Conservation (phyloP, 768 basidiomycete genomes). For the Lactifluus subvellereus region DNA sequence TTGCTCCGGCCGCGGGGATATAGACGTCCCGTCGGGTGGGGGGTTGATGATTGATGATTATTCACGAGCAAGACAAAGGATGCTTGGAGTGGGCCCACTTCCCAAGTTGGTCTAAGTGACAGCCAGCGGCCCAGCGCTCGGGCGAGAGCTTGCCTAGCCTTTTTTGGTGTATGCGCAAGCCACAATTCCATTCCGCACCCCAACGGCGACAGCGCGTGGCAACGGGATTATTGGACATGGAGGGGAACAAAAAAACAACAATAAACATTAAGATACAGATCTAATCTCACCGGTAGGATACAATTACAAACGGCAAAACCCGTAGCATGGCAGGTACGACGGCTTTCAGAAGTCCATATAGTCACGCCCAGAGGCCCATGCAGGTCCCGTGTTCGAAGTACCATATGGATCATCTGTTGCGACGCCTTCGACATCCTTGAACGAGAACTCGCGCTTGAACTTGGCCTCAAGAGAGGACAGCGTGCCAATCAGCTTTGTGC, state of each 20-base stretch:
- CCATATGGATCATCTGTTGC: slow-evolving; percentile 32
- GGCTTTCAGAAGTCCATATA: slow-evolving; percentile 28
- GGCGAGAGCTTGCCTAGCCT: not conserved
- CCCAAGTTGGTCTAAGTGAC: not conserved
- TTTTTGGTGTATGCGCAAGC: not conserved
- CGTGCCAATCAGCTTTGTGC: slow-evolving; percentile 64
- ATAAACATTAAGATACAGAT: slow-evolving; percentile 7
- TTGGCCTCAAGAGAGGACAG: slow-evolving; percentile 62
- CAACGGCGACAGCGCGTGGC: not conserved
- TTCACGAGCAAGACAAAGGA: not conserved
- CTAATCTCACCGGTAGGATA: slow-evolving; percentile 10
- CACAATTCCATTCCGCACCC: not conserved
- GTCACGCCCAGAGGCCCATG: slow-evolving; percentile 26
- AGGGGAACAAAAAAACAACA: not conserved
- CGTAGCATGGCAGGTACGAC: not conserved
- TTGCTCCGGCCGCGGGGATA: too few relatives aligned
- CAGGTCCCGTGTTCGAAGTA: slow-evolving; percentile 20
- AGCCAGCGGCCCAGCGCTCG: not conserved
- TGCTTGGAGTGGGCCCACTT: not conserved
- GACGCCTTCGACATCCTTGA: slow-evolving; percentile 59
- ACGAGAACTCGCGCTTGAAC: slow-evolving; percentile 78
- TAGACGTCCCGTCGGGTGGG: too few relatives aligned
- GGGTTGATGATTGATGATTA: not conserved
- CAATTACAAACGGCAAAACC: slow-evolving; percentile 11
- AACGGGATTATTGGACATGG: not conserved